These are phyloP conservation scores for Macrocybe gigantea DNA, from an alignment of 768 basidiomycete genomes.

Conservation along the genomic window DNA sequence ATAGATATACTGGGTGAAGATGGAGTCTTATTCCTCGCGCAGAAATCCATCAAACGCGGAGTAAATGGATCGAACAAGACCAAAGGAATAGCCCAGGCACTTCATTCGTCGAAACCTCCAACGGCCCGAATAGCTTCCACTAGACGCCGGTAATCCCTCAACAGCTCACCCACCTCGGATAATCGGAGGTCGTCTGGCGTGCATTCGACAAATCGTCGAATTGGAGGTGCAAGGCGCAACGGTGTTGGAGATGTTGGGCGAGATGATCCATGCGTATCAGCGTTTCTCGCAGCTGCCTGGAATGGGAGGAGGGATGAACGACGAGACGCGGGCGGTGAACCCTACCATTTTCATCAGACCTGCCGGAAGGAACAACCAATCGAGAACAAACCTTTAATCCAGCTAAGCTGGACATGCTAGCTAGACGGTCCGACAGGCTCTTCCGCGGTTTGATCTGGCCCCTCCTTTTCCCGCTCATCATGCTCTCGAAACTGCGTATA, in stretches of 20 bases:
- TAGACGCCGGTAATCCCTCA: constrained; percentile 76
- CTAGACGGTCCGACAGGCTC: constrained; percentile 78
- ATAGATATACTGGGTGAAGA: too few relatives aligned
- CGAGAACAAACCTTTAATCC: constrained; percentile 31
- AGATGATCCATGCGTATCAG: neutral
- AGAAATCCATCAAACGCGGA: too few relatives aligned
- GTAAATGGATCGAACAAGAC: too few relatives aligned
- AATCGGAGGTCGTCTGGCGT: constrained; percentile 72
- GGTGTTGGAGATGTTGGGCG: constrained; percentile 30
- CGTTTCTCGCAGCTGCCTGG: neutral
- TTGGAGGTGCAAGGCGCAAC: constrained; percentile 53
- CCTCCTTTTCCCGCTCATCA: constrained; percentile 51
- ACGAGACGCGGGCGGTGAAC: constrained; percentile 20
- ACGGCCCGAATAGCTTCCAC: constrained; percentile 60
- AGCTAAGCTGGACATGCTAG: constrained; percentile 63
- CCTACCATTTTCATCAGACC: constrained; percentile 13
- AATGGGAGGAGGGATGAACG: constrained; percentile 14
- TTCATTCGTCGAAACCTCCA: constrained; percentile 49
- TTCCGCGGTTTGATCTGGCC: constrained; percentile 36
- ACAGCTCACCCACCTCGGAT: constrained; percentile 73
- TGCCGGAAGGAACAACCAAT: constrained; percentile 1
- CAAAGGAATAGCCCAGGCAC: neutral
- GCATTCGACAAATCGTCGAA: constrained; percentile 65
- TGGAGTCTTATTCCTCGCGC: too few relatives aligned
- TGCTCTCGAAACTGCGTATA: constrained; percentile 82